Conservation (phyloP, 1,139 yeast genomes). For the Pichia sorboxylosa region DNA sequence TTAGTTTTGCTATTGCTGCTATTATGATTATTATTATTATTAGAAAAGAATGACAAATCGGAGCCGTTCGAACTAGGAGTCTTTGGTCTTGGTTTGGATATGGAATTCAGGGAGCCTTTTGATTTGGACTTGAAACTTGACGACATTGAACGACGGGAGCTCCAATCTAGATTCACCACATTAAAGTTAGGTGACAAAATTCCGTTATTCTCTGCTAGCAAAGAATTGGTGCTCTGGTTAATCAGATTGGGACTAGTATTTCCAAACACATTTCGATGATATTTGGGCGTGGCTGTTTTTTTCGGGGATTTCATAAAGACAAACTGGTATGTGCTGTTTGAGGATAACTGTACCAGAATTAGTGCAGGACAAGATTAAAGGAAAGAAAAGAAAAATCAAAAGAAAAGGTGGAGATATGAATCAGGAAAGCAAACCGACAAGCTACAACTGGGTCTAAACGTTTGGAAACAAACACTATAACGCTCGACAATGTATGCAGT, state of each 20-base stretch:
- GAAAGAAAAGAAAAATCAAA: too few species aligned
- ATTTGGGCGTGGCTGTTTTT: slow-evolving; percentile 14
- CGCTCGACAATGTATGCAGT: too few species aligned
- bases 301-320: slow-evolving; percentile 5
- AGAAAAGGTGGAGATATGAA: too few species aligned
- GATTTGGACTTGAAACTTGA: slow-evolving; percentile 1
- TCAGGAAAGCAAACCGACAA: too few species aligned
- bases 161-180: slow-evolving; percentile 24
- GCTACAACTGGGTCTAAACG: too few species aligned
- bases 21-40: not conserved
- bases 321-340: too few species aligned
- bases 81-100: not conserved
- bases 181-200: slow-evolving; percentile 24
- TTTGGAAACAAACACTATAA: too few species aligned
- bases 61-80: not conserved
- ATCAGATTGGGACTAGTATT: slow-evolving; percentile 20
- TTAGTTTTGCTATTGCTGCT: not conserved
- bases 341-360: too few species aligned
- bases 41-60: slow-evolving; percentile 1
- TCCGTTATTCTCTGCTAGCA: slow-evolving; percentile 19
- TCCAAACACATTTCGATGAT: slow-evolving; percentile 22
- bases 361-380: too few species aligned
- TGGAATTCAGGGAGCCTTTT: not conserved
- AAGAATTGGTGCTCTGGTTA: slow-evolving; percentile 19
- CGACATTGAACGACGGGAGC: not conserved